Conservation (phyloP, 2,329 filamentous ascomycete genomes). For the Pezicula rhizophila region DNA sequence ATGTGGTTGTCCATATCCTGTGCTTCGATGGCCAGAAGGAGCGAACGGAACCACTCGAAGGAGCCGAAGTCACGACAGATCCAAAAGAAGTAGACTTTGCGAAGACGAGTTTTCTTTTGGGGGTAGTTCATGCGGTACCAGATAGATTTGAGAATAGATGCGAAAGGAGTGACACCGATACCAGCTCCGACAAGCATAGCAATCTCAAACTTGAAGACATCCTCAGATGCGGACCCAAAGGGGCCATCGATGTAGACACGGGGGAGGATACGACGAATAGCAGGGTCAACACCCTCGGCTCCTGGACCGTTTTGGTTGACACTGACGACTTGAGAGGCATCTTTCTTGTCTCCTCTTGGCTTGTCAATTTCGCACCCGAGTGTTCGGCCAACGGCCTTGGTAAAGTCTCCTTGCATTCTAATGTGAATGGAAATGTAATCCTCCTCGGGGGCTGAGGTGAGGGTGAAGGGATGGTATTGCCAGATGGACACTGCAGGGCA, state of each 20-base stretch:
- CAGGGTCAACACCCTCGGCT: constrained; percentile 55
- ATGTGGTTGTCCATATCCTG: constrained; percentile 80
- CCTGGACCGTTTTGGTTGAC: constrained; percentile 49
- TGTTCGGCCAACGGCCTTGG: constrained; percentile 59
- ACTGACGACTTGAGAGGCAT: constrained; percentile 62
- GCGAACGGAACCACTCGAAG: constrained; percentile 83
- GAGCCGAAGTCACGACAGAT: constrained; percentile 82
- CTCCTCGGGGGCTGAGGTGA: constrained; percentile 82
- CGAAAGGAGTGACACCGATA: constrained; percentile 82
- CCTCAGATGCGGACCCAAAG: constrained; percentile 79
- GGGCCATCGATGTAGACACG: constrained; percentile 79
- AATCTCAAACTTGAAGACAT: constrained; percentile 84
- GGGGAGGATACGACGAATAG: constrained; percentile 67
- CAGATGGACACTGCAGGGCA: constrained; percentile 80
- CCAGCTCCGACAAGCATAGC: constrained; percentile 74
- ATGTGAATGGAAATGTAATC: constrained; percentile 87
- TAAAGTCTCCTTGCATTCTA: constrained; percentile 78
- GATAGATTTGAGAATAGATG: constrained; percentile 82
- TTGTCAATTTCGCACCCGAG: constrained; percentile 71
- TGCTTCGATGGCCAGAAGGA: constrained; percentile 78
- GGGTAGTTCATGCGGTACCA: constrained; percentile 93
- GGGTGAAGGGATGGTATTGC: constrained; percentile 84
- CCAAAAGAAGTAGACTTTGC: constrained; percentile 93
- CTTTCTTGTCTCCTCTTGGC: constrained; percentile 42
- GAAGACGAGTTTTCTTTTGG: constrained; percentile 69